phyloP scores from a whole-genome alignment of 495 filamentous ascomycete species.

The Chaetomium tenue region DNA sequence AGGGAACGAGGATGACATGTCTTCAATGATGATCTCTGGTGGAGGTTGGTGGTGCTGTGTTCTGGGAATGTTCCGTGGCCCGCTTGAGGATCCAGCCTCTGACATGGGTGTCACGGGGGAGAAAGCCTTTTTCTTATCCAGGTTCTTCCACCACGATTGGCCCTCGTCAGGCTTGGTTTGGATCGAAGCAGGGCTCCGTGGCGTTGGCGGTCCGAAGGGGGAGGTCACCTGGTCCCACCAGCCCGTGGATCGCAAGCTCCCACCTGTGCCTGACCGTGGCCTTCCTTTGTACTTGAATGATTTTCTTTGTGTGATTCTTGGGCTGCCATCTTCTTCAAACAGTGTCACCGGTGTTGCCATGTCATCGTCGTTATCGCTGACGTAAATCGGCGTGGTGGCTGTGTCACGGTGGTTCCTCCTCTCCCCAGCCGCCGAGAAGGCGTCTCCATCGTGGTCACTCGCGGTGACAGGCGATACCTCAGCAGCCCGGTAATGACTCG shows the following conservation, averaged over 20 bases:
- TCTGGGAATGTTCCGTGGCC: slow-evolving; percentile 3
- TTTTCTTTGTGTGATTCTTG: slow-evolving; percentile 32
- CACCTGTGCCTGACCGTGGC: slow-evolving; percentile 36
- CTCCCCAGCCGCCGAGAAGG: not conserved
- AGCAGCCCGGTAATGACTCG: slow-evolving; percentile 28
- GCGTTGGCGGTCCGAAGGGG: slow-evolving; percentile 53
- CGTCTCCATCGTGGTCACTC: slow-evolving; percentile 4
- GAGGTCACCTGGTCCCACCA: slow-evolving; percentile 90
- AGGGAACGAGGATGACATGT: slow-evolving; percentile 24
- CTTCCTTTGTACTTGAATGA: slow-evolving; percentile 33
- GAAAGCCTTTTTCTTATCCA: slow-evolving; percentile 33
- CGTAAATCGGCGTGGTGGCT: slow-evolving; percentile 25
- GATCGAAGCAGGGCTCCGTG: not conserved
- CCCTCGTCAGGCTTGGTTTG: slow-evolving; percentile 16
- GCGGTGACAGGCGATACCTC: slow-evolving; percentile 6
- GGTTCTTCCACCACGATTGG: slow-evolving; percentile 38
- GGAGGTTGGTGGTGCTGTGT: slow-evolving; percentile 11
- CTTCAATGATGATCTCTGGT: slow-evolving; percentile 22
- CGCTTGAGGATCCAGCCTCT: slow-evolving; percentile 22
- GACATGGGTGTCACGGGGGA: slow-evolving; percentile 19
- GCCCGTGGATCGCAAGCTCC: slow-evolving; percentile 63
- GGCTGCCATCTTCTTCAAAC: slow-evolving; percentile 51
- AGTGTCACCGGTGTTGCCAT: slow-evolving; percentile 44
- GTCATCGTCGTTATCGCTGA: slow-evolving; percentile 37
- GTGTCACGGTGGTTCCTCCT: slow-evolving; percentile 21